Percentiles rank a stretch among this genome's conserved stretches.
Evolutionary conservation across 495 filamentous ascomycete genomes (phyloP).

Genomic region (Annulohypoxylon nitens): DNA sequence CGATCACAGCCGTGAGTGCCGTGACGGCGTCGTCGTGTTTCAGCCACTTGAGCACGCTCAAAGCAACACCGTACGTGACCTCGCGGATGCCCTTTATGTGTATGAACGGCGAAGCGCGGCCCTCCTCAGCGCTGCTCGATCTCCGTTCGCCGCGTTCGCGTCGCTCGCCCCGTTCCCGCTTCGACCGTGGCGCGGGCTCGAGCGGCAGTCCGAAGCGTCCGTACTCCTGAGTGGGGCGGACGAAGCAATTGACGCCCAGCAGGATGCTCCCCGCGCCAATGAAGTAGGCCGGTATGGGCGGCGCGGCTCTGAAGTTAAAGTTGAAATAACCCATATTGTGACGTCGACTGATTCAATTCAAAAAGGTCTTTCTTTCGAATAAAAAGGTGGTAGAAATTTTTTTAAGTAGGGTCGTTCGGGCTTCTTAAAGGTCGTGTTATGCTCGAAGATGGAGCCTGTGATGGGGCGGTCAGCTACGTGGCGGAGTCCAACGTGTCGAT

Average conservation of each 20-base stretch:
- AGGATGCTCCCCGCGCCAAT: constrained; percentile 4
- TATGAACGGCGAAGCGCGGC: constrained; percentile 5
- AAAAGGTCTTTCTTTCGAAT: neutral
- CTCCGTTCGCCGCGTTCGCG: constrained; percentile 1
- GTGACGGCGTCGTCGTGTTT: constrained; percentile 31
- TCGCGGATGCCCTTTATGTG: constrained; percentile 35
- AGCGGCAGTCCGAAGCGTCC: constrained; percentile 17
- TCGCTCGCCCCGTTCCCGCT: neutral
- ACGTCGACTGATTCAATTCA: neutral
- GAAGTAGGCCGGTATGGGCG: constrained; percentile 20
- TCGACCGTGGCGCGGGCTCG: constrained; percentile 1
- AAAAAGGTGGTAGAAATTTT: neutral
- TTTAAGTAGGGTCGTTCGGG: neutral
- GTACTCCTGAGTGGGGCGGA: constrained; percentile 24
- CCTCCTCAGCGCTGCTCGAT: neutral
- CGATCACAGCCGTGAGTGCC: constrained; percentile 7
- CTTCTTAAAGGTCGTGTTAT: constrained; percentile 4
- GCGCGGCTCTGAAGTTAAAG: neutral
- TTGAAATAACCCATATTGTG: neutral
- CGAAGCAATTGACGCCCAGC: constrained; percentile 24
- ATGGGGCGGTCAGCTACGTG: constrained; percentile 17
- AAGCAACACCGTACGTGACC: constrained; percentile 21
- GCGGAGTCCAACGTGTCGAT: constrained; percentile 8
- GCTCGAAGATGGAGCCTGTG: neutral
- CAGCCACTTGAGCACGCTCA: constrained; percentile 18